Percentiles rank a stretch among this genome's conserved stretches.
Evolutionary conservation across 148 eudicot genomes (phyloP).

Genomic region (Linanthus parryae): DNA sequence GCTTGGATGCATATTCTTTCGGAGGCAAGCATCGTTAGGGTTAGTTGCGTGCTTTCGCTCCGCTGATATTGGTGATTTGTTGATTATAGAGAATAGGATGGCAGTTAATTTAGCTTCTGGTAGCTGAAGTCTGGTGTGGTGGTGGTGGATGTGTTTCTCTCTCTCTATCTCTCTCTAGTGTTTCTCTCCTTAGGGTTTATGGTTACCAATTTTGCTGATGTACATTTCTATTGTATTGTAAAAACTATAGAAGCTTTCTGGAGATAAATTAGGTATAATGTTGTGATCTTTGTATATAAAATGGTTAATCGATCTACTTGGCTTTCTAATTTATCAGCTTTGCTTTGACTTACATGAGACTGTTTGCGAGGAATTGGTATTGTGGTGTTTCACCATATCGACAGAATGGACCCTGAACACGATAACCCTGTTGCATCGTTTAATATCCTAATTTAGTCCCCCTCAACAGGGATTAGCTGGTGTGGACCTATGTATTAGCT

Average conservation of each 20-base stretch:
- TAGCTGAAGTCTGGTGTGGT: slow-evolving; percentile 24
- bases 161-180: not conserved
- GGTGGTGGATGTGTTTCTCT: not conserved
- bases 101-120: no score
- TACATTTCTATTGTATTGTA: slow-evolving; percentile 16
- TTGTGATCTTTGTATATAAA: not conserved
- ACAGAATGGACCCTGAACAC: slow-evolving; percentile 1
- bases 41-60: slow-evolving; percentile 24
- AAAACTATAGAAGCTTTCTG: slow-evolving; percentile 9
- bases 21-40: slow-evolving; percentile 23
- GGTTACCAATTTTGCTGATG: slow-evolving; percentile 17
- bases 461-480: no score
- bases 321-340: not conserved
- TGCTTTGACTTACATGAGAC: not conserved
- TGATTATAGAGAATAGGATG: slow-evolving; percentile 17
- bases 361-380: not conserved
- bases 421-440: no score
- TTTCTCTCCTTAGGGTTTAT: not conserved
- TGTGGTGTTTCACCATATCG: not conserved
- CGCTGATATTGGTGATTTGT: slow-evolving; percentile 28
- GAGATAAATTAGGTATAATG: not conserved
- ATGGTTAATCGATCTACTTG: not conserved
- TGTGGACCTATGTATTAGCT: no score
- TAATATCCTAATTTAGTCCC: no score
- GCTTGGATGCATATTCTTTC: slow-evolving; percentile 31